These are phyloP conservation scores for Cladosporium oxysporum DNA, from an alignment of 2,329 filamentous ascomycete species.

Conservation along the genomic window DNA sequence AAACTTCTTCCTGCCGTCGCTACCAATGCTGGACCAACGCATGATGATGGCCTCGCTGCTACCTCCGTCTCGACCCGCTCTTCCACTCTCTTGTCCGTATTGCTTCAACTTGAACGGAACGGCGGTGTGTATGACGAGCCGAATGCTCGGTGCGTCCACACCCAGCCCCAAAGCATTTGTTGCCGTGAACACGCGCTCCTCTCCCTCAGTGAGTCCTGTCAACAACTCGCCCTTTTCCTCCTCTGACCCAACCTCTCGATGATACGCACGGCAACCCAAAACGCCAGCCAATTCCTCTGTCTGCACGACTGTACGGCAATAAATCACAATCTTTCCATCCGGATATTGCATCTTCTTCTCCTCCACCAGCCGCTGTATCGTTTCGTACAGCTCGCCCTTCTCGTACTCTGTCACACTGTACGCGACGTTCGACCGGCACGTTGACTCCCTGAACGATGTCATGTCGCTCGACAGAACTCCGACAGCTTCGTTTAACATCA, in stretches of 20 bases:
- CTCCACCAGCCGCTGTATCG: too few relatives aligned
- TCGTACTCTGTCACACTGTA: slow-evolving; percentile 1
- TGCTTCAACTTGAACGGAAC: neutral
- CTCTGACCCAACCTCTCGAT: neutral
- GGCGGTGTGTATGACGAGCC: slow-evolving; percentile 5
- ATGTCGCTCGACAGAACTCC: neutral
- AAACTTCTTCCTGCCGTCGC: neutral
- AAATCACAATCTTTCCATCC: neutral
- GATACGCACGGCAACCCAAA: neutral
- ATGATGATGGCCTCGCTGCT: slow-evolving; percentile 1
- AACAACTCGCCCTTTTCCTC: neutral
- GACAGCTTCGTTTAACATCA: neutral
- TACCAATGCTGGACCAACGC: neutral
- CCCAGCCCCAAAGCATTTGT: slow-evolving; percentile 8
- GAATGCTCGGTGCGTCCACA: slow-evolving; percentile 1
- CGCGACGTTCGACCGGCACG: neutral
- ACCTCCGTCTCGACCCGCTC: slow-evolving; percentile 1
- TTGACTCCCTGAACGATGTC: neutral
- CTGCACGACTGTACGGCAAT: slow-evolving; percentile 2
- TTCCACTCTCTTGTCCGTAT: slow-evolving; percentile 3
- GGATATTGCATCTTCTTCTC: neutral
- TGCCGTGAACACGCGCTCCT: neutral
- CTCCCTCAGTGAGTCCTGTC: neutral
- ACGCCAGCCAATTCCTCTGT: neutral
- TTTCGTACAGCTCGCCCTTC: neutral